Evolutionary conservation across 306 rosid genomes (phyloP).

Genomic region (Glycine latifolia): DNA sequence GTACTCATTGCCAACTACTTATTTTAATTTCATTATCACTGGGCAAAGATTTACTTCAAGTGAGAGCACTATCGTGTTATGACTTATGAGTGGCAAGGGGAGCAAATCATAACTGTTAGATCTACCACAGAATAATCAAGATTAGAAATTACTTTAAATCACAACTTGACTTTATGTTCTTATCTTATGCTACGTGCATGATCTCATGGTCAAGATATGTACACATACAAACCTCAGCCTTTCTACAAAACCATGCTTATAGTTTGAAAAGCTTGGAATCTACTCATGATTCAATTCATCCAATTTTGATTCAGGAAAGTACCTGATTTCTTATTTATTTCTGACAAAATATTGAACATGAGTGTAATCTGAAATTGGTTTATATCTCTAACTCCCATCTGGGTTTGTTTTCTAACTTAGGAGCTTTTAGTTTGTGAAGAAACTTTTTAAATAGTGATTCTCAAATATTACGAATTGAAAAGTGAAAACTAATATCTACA

Average conservation of each 20-base stretch:
- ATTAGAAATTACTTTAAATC: constrained; percentile 12
- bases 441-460: not conserved
- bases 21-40: constrained; percentile 20
- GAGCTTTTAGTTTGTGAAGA: not conserved
- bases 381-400: constrained; percentile 3
- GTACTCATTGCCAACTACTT: constrained; percentile 19
- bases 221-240: not conserved
- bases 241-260: not conserved
- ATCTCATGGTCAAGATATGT: constrained; percentile 16
- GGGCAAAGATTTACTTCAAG: constrained; percentile 19
- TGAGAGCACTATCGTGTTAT: not conserved
- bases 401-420: constrained; percentile 22
- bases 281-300: not conserved
- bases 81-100: constrained; percentile 5
- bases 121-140: not conserved
- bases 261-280: constrained; percentile 4
- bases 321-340: constrained; percentile 3
- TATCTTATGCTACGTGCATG: constrained; percentile 11
- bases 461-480: constrained; percentile 9
- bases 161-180: not conserved
- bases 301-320: constrained; percentile 9
- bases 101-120: constrained; percentile 20
- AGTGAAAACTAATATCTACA: constrained; percentile 10
- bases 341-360: not conserved
- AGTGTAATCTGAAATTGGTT: constrained; percentile 19